Evolutionary conservation across 2,329 filamentous ascomycete genomes (phyloP), one percentile per base, ranked within the genome.

Genomic region (Phaeosphaeria sp.): DNA sequence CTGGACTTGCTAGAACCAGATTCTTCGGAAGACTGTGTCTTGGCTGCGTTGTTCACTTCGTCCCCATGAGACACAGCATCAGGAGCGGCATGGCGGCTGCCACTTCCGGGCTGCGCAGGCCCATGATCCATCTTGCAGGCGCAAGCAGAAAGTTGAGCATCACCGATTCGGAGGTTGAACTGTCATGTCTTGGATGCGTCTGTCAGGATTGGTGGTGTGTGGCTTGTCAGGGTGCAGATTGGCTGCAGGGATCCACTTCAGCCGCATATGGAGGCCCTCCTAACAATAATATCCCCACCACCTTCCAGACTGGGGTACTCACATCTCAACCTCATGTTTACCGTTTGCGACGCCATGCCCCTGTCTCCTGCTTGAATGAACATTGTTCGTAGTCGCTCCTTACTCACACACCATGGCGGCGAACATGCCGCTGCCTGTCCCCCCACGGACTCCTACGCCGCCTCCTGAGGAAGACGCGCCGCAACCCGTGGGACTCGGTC

Each of bases 361-460:
- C 60, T 68, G 62, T 55, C 44, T 46, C 36, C 27, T 61, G 53
- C 48, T 51, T 68, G 64, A n/a, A 44, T 49, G 57, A 56, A 59
- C 59, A 55, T 48, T 69, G 62, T 56, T 60, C 63, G 55, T 54
- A 53, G 61, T 61, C 63, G 49, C 48, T 68, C 62, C 25, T 49
- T 71, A 59, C 53, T 49, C 47, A 56, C 51, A 63, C 53, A 66
- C 61, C 66, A 90, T 89, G 87, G 86, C 86, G 61, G 83, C 86
- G 57, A 80, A 80, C 64, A 80, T 86, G 63, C 84, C 86, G 51
- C 82, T 87, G 61, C 86, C 86, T 56, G 75, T 83, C 43, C 87
- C 86, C 59, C 87, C 88, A 55, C 82, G 86, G 65, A 89, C 88
- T 30, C 87, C 87, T 13, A 88, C 88, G 66, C 88, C 87, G 64